These are phyloP conservation scores for Colletotrichum musicola DNA, from an alignment of 2,329 filamentous ascomycete species.

Conservation along the genomic window DNA sequence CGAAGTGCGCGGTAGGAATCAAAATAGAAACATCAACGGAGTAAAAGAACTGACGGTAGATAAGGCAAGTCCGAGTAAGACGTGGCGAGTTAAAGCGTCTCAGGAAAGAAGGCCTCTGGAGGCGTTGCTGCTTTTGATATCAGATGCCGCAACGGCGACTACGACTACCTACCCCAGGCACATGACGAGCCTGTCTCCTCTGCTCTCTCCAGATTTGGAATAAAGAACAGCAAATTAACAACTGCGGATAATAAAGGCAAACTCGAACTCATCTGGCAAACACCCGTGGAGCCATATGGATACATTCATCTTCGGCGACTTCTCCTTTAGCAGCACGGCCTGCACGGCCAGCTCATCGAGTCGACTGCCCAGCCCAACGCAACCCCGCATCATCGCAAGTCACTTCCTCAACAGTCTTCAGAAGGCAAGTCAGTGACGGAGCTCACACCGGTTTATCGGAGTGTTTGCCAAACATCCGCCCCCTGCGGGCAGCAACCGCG, in stretches of 20 bases:
- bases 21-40: neutral
- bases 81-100: neutral
- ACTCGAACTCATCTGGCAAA: neutral
- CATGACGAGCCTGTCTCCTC: slow-evolving; percentile 2
- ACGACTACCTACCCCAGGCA: neutral
- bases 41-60: neutral
- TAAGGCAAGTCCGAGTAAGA: neutral
- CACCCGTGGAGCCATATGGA: neutral
- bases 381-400: neutral
- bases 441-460: too few species aligned
- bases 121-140: slow-evolving; percentile 3
- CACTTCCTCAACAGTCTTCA: neutral
- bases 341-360: neutral
- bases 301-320: neutral
- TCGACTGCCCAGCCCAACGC: slow-evolving; percentile 1
- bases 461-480: too few species aligned
- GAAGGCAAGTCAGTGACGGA: too few species aligned
- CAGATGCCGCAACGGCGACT: neutral
- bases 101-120: neutral
- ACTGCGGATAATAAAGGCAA: neutral
- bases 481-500: too few species aligned
- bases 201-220: neutral
- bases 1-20: too few species aligned
- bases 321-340: slow-evolving; percentile 10
- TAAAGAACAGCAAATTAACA: neutral